phyloP scores from a whole-genome alignment of 192 early-diverging fungal species.

The Anaeromyces robustus region DNA sequence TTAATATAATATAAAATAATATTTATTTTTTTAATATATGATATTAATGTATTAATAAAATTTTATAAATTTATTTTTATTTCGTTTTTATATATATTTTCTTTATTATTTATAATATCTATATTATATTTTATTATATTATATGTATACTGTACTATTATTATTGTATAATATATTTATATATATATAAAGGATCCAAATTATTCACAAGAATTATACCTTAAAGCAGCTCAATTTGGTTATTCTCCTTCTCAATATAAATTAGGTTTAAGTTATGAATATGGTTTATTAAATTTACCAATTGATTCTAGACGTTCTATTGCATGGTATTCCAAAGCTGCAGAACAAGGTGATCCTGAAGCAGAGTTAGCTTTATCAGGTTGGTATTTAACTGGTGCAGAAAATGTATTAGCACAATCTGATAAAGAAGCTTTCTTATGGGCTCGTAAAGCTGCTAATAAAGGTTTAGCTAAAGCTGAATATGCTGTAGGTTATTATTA shows the following conservation, averaged over 20 bases:
- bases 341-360: constrained; percentile 58
- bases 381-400: constrained; percentile 66
- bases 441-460: constrained; percentile 63
- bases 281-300: constrained; percentile 49
- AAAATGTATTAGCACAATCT: constrained; percentile 43
- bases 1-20: not conserved
- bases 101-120: too few relatives aligned
- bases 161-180: too few relatives aligned
- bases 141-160: too few relatives aligned
- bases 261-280: constrained; percentile 66
- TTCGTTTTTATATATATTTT: too few relatives aligned
- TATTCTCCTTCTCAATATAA: constrained; percentile 57
- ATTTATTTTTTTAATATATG: too few relatives aligned
- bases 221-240: constrained; percentile 56
- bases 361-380: constrained; percentile 78
- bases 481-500: constrained; percentile 86
- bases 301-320: constrained; percentile 50
- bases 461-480: constrained; percentile 62
- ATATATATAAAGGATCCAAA: constrained; percentile 31
- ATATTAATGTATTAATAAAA: too few relatives aligned
- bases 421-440: constrained; percentile 66
- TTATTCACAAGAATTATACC: constrained; percentile 57
- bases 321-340: constrained; percentile 65
- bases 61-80: too few relatives aligned
- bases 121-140: too few relatives aligned